Percentiles rank a stretch among this genome's conserved stretches.
Evolutionary conservation across 2,329 filamentous ascomycete species (phyloP).

Genomic region (Botryotinia narcissicola): DNA sequence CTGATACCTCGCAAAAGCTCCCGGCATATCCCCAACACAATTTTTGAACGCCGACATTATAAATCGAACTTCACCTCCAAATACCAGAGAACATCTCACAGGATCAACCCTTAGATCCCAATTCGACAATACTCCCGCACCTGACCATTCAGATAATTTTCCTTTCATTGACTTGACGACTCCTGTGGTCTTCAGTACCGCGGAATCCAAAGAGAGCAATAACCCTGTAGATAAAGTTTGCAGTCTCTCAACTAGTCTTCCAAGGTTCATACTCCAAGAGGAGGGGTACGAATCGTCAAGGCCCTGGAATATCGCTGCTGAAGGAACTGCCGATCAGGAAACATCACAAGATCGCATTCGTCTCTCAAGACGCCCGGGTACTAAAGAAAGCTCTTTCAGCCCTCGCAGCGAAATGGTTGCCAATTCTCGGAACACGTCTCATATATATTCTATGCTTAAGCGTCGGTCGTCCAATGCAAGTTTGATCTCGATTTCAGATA

Average conservation of each 20-base stretch:
- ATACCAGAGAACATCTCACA: neutral
- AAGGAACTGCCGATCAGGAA: neutral
- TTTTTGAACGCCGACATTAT: neutral
- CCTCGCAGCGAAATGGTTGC: neutral
- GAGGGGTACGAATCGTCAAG: neutral
- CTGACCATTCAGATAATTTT: neutral
- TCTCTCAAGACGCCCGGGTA: too few species aligned
- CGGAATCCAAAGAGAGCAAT: neutral
- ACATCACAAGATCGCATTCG: too few species aligned
- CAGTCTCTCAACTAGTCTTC: neutral
- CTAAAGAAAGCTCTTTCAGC: neutral
- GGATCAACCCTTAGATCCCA: neutral
- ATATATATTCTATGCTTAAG: neutral
- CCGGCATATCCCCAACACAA: neutral
- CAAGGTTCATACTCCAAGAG: neutral
- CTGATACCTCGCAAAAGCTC: constrained; percentile 2
- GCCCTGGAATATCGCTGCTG: neutral
- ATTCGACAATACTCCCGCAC: neutral
- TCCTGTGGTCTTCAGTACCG: neutral
- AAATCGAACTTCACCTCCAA: neutral
- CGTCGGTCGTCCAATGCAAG: neutral
- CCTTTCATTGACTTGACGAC: neutral
- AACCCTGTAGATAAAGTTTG: neutral
- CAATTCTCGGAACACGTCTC: neutral
- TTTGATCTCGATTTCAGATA: neutral